Base-by-base conservation (phyloP, 129 eudicot species). In the Artemisia tridentata region DNA sequence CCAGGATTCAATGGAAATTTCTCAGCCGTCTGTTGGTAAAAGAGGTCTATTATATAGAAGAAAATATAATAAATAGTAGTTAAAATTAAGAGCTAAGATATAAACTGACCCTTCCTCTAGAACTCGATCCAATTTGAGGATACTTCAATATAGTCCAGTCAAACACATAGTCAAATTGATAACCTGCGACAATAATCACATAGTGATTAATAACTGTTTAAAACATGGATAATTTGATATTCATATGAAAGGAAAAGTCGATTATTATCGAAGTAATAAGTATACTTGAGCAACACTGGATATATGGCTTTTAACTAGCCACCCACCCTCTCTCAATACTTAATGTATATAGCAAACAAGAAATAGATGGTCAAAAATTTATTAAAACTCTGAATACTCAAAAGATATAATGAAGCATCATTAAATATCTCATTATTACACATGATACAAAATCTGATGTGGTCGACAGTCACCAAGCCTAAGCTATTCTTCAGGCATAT, bases 81-180 rank as follows among this genome's bases (percentile, higher is more conserved):
- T 6, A 15, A 46, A 43, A 17, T 19, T 9, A 62, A 38, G n/a
- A 41, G 13, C 11, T 23, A 62, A 72, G 38, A 73, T 15, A 63
- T 56, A 27, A 18, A 81, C 86, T 70, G 48, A 89, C 96, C 79
- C 88, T 80, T 80, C 82, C 78, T 84, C 86, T 80, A 41, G 93
- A 86, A 80, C 88, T 82, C 73, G 96, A 84, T 41, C 76, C 59
- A 71, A 84, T 75, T 72, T 89, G 96, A 60, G 96, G 96, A 80
- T 89, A 86, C 85, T 84, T 89, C 80, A 89, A 72, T 34, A 82
- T 78, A 45, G 96, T 89, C 96, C 96, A 89, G 80, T 83, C 96
- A 78, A 86, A 86, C 41, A 89, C 88, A 82, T 89, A 86, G 81
- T 89, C 96, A 80, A 89, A 86, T 69, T 86, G 96, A 84, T 86